These are phyloP conservation scores for Mallotus japonicus DNA, from an alignment of 441 rosid species.

Conservation along the genomic window DNA sequence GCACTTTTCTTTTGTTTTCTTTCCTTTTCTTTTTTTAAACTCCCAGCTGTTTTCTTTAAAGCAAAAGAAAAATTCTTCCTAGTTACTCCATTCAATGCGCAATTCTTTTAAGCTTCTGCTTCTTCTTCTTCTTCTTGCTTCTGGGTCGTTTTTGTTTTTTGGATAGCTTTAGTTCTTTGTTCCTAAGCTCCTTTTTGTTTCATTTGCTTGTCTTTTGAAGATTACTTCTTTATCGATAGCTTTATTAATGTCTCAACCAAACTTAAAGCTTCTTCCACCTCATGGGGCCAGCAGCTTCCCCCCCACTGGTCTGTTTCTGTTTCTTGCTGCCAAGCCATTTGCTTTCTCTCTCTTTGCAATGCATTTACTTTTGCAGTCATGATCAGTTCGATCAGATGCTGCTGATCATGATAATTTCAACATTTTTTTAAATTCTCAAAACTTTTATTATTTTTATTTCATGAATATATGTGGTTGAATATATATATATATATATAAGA, in stretches of 20 bases:
- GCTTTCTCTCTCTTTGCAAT: slow-evolving; percentile 22
- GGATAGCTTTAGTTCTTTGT: slow-evolving; percentile 12
- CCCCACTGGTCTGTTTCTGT: slow-evolving; percentile 18
- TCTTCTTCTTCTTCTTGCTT: neutral
- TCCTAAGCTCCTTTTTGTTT: slow-evolving; percentile 20
- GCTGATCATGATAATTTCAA: slow-evolving; percentile 5
- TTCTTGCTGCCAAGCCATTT: slow-evolving; percentile 31
- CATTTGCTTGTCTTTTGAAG: slow-evolving; percentile 12
- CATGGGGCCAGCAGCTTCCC: slow-evolving; percentile 28
- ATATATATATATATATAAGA: neutral
- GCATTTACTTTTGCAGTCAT: slow-evolving; percentile 39
- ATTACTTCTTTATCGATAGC: slow-evolving; percentile 14
- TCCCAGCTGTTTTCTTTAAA: neutral
- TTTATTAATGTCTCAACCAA: slow-evolving; percentile 23
- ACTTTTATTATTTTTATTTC: neutral
- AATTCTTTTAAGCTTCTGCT: slow-evolving; percentile 18
- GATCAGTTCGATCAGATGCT: slow-evolving; percentile 21
- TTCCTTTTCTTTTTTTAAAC: too few relatives aligned
- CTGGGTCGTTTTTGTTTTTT: slow-evolving; percentile 1
- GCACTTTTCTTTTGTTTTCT: neutral
- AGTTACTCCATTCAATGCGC: slow-evolving; percentile 24
- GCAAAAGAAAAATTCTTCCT: neutral
- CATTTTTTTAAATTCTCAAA: neutral
- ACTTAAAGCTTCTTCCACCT: slow-evolving; percentile 27
- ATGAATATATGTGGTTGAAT: neutral